phyloP scores from a whole-genome alignment of 1,139 yeast genomes.

The Taphrina populina region DNA sequence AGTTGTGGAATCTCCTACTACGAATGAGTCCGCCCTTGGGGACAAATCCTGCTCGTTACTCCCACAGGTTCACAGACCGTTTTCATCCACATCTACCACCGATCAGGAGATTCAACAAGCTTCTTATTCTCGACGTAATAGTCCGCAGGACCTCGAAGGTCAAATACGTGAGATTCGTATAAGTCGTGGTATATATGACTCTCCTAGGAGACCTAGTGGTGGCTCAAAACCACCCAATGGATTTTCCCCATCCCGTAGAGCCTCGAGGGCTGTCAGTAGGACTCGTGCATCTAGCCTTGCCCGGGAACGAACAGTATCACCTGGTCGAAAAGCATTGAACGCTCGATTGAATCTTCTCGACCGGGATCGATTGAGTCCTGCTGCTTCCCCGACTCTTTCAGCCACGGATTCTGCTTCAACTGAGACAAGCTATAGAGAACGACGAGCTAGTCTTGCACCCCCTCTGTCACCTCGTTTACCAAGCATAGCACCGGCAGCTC shows the following conservation, averaged over 20 bases:
- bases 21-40: not conserved
- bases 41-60: not conserved
- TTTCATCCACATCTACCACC: not conserved
- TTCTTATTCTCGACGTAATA: conserved; percentile 7
- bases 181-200: conserved; percentile 25
- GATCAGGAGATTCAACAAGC: not conserved
- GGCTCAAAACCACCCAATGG: conserved; percentile 27
- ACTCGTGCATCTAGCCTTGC: conserved; percentile 25
- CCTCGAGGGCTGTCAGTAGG: conserved; percentile 28
- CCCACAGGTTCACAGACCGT: not conserved
- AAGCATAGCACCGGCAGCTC: conserved; percentile 53
- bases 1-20: no score
- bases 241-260: conserved; percentile 22
- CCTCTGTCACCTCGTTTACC: conserved; percentile 81
- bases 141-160: conserved; percentile 17
- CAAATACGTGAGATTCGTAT: conserved; percentile 10
- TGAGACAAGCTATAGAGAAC: conserved; percentile 29
- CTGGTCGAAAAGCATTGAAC: conserved; percentile 10
- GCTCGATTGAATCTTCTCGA: conserved; percentile 18
- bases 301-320: conserved; percentile 14
- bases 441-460: conserved; percentile 41
- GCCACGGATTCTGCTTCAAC: conserved; percentile 37
- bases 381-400: conserved; percentile 25
- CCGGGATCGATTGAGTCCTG: conserved; percentile 22
- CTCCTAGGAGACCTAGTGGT: conserved; percentile 29